These are phyloP conservation scores for Fonsecaea monophora DNA, from an alignment of 2,329 filamentous ascomycete species.

Conservation along the genomic window DNA sequence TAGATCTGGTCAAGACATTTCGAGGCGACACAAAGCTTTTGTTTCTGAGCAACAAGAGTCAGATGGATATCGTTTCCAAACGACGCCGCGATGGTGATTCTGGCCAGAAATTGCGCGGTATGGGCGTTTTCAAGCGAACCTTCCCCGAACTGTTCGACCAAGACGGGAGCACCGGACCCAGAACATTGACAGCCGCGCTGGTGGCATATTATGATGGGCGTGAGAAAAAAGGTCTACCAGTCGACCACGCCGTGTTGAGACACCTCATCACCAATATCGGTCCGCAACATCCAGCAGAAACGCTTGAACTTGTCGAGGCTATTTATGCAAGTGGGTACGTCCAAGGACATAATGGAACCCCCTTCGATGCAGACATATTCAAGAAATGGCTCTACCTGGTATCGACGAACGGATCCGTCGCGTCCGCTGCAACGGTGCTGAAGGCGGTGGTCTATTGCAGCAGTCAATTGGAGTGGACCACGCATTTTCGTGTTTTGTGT, in stretches of 20 bases:
- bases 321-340: slow-evolving; percentile 32
- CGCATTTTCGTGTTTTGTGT: slow-evolving; percentile 18
- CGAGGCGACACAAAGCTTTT: slow-evolving; percentile 20
- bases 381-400: slow-evolving; percentile 33
- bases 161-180: slow-evolving; percentile 5
- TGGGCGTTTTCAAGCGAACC: neutral
- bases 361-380: slow-evolving; percentile 31
- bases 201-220: slow-evolving; percentile 20
- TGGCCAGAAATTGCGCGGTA: neutral
- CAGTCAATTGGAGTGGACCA: slow-evolving; percentile 22
- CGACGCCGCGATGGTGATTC: neutral
- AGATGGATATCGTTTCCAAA: neutral
- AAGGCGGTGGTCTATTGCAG: slow-evolving; percentile 31
- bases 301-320: slow-evolving; percentile 25
- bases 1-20: slow-evolving; percentile 26
- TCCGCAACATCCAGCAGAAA: slow-evolving; percentile 20
- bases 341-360: slow-evolving; percentile 21
- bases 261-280: slow-evolving; percentile 16
- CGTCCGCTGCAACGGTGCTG: slow-evolving; percentile 19
- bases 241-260: slow-evolving; percentile 30
- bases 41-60: slow-evolving; percentile 6
- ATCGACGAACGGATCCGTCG: slow-evolving; percentile 13
- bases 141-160: slow-evolving; percentile 15
- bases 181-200: slow-evolving; percentile 16
- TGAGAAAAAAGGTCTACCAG: slow-evolving; percentile 10